These are phyloP conservation scores for Rhamnella rubrinervis DNA, from an alignment of 331 rosid genomes.

Conservation along the genomic window DNA sequence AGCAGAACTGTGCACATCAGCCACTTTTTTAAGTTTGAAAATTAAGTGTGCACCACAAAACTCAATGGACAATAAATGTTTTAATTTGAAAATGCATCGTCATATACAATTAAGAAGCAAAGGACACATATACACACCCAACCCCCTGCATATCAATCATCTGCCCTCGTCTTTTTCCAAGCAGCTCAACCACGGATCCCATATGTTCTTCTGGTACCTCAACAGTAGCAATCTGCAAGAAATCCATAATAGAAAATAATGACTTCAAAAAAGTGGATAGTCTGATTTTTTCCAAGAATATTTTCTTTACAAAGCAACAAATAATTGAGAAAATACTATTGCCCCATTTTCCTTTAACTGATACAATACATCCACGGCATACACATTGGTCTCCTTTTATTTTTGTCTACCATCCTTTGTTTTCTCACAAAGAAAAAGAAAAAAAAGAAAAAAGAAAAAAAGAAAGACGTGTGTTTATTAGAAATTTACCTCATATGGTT, in stretches of 20 bases:
- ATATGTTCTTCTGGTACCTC: constrained; percentile 96
- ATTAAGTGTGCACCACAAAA: no score
- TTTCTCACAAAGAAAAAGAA: background rate
- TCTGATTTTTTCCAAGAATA: background rate
- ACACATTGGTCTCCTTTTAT: no score
- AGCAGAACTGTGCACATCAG: no score
- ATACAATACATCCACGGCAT: no score
- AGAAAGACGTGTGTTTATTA: background rate
- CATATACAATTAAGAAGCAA: constrained; percentile 17
- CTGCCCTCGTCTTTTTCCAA: constrained; percentile 91
- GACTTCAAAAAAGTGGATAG: background rate
- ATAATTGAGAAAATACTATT: background rate
- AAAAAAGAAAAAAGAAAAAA: no score
- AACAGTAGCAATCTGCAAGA: constrained; percentile 83
- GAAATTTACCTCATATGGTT: constrained; percentile 83
- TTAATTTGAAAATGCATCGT: background rate
- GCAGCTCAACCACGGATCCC: constrained; percentile 97
- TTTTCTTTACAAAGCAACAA: background rate
- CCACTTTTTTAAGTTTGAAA: no score
- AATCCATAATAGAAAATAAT: constrained; percentile 21
- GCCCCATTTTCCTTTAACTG: no score
- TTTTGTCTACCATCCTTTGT: background rate
- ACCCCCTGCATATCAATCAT: constrained; percentile 97
- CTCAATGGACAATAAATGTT: no score
- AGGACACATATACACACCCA: constrained; percentile 60